A percentile compares a stretch with the other conserved stretches of the same genome.
phyloP scores from a whole-genome alignment of 768 basidiomycete genomes.

The Agaricus subrufescens region DNA sequence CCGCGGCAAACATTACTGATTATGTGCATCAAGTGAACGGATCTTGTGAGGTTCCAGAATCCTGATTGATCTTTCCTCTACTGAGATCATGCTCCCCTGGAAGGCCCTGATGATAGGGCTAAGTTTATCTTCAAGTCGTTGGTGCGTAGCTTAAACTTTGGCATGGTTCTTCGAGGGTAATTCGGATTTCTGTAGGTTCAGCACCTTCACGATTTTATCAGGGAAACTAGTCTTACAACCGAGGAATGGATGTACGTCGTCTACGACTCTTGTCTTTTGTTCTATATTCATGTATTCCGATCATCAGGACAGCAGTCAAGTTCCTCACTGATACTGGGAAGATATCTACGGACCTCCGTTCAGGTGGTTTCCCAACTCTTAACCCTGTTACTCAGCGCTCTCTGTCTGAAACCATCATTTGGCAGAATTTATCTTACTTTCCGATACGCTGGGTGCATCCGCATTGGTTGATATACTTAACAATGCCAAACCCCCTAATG shows the following conservation, averaged over 20 bases:
- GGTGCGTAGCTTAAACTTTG: slow-evolving; percentile 18
- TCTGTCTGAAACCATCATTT: neutral
- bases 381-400: neutral
- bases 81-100: slow-evolving; percentile 5
- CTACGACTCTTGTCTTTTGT: neutral
- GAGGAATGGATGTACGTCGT: slow-evolving; percentile 74
- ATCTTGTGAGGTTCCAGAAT: slow-evolving; percentile 26
- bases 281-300: slow-evolving; percentile 4
- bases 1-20: slow-evolving; percentile 34
- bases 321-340: slow-evolving; percentile 77
- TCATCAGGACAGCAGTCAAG: slow-evolving; percentile 50
- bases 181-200: slow-evolving; percentile 34
- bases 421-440: slow-evolving; percentile 80
- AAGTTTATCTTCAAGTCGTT: slow-evolving; percentile 40
- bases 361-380: slow-evolving; percentile 29
- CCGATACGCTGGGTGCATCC: slow-evolving; percentile 76
- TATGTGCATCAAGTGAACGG: slow-evolving; percentile 35
- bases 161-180: neutral
- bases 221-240: slow-evolving; percentile 70
- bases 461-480: slow-evolving; percentile 73
- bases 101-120: slow-evolving; percentile 34
- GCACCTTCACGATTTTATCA: slow-evolving; percentile 72
- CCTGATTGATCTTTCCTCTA: neutral
- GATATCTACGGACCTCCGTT: slow-evolving; percentile 63
- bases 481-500: slow-evolving; percentile 55